Conservation (phyloP, 306 rosid species). For the Cicer pinnatifidum region DNA sequence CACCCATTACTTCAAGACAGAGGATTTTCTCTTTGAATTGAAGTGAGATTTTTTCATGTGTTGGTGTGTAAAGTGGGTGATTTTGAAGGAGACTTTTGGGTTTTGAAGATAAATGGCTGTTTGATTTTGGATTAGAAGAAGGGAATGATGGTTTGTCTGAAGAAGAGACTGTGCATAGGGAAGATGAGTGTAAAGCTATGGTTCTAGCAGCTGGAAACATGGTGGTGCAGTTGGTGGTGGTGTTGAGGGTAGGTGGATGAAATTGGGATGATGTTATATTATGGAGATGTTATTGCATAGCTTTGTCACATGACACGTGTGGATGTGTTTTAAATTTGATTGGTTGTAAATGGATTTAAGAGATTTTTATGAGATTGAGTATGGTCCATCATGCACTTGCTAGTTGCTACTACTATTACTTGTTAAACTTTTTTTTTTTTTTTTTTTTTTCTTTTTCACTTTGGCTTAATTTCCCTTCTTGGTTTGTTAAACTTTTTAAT, state of each 20-base stretch:
- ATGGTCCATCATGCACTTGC: background rate
- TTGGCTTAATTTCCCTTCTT: too few relatives aligned
- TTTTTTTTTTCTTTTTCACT: too few relatives aligned
- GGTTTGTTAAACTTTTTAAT: too few relatives aligned
- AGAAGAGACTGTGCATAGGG: slow-evolving; percentile 55
- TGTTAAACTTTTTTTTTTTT: background rate
- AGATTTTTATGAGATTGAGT: slow-evolving; percentile 38
- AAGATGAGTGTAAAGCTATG: slow-evolving; percentile 59
- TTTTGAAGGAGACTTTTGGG: slow-evolving; percentile 69
- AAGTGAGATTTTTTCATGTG: slow-evolving; percentile 62
- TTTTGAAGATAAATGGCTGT: slow-evolving; percentile 51
- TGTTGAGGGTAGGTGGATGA: background rate
- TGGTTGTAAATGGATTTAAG: slow-evolving; percentile 42
- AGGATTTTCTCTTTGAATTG: slow-evolving; percentile 86
- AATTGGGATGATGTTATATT: background rate
- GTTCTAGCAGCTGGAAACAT: slow-evolving; percentile 54
- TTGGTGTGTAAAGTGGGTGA: slow-evolving; percentile 71
- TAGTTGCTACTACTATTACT: background rate
- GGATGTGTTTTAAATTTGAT: slow-evolving; percentile 42
- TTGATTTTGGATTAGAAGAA: slow-evolving; percentile 38
- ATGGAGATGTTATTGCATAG: slow-evolving; percentile 5
- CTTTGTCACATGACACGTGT: slow-evolving; percentile 44
- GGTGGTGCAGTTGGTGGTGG: slow-evolving; percentile 37
- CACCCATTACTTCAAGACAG: slow-evolving; percentile 88
- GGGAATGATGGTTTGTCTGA: slow-evolving; percentile 51